phyloP scores from a whole-genome alignment of 2,329 filamentous ascomycete species.

The Trichoderma hamatum region DNA sequence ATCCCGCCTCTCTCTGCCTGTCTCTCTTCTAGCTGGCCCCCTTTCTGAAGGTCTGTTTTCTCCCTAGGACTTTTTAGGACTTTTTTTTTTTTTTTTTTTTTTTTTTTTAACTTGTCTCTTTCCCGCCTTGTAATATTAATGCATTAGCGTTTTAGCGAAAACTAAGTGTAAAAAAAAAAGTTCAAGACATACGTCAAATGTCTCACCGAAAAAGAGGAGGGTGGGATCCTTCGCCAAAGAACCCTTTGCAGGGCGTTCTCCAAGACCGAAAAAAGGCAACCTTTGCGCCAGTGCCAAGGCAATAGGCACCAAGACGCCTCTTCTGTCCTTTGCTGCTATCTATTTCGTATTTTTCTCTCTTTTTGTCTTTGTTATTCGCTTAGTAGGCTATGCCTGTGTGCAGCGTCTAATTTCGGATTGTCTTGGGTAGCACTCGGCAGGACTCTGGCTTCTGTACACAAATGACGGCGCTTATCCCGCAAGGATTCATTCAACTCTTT shows the following conservation, averaged over 20 bases:
- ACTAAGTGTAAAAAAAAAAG: not conserved
- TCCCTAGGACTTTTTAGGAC: no score
- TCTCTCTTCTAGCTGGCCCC: not conserved
- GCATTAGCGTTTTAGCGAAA: no score
- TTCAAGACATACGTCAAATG: conserved; percentile 7
- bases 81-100: not conserved
- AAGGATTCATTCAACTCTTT: not conserved
- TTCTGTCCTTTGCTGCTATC: not conserved
- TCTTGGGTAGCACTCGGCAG: not conserved
- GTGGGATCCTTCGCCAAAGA: not conserved
- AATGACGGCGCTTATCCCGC: conserved; percentile 20
- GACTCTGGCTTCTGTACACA: not conserved
- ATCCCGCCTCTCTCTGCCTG: not conserved
- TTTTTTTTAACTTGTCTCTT: not conserved
- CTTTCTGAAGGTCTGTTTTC: not conserved
- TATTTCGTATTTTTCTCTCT: not conserved
- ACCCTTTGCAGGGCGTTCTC: not conserved
- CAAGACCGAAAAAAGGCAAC: not conserved
- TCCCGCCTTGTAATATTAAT: not conserved
- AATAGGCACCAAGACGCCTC: conserved; percentile 10
- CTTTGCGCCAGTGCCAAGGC: not conserved
- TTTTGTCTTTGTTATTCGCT: not conserved
- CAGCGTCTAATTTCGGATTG: conserved; percentile 13
- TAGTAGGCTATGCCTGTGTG: not conserved
- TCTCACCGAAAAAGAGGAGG: conserved; percentile 4